A percentile compares a stretch with the other conserved stretches of the same genome.
Evolutionary conservation across 306 rosid genomes (phyloP).

Genomic region (Castanea mollissima): DNA sequence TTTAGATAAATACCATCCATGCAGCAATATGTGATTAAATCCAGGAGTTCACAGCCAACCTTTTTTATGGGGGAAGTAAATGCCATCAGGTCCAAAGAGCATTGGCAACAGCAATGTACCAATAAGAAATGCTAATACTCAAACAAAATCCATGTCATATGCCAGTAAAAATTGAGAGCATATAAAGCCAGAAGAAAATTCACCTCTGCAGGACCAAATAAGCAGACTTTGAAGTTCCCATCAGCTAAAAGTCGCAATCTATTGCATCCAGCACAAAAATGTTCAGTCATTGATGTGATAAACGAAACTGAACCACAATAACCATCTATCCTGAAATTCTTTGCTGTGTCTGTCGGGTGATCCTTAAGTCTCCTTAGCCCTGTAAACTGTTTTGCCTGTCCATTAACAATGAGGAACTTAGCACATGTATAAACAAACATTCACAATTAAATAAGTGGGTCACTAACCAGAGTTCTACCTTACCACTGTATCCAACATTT

Average conservation of each 20-base stretch:
- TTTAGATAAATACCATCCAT: neutral
- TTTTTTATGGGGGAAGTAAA: neutral
- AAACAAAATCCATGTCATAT: conserved; percentile 8
- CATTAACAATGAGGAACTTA: conserved; percentile 18
- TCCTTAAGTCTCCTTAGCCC: conserved; percentile 63
- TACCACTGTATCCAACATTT: conserved; percentile 96
- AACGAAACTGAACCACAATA: conserved; percentile 76
- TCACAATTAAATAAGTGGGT: conserved; percentile 12
- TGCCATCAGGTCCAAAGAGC: neutral
- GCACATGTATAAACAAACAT: conserved; percentile 19
- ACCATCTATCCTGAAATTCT: conserved; percentile 80
- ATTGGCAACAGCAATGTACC: neutral
- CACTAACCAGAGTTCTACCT: conserved; percentile 58
- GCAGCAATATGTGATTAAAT: neutral
- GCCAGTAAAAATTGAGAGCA: conserved; percentile 17
- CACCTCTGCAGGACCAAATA: conserved; percentile 98
- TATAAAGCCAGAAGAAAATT: conserved; percentile 17
- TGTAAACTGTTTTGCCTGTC: conserved; percentile 54
- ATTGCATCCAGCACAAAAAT: conserved; percentile 98
- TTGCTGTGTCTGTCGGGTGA: conserved; percentile 90
- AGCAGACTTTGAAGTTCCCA: conserved; percentile 94
- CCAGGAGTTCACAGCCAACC: neutral
- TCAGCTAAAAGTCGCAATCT: conserved; percentile 90
- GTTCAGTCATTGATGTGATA: conserved; percentile 95
- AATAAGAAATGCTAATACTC: neutral